Evolutionary conservation across 163 green algal genomes (phyloP), one percentile per base, ranked within the genome.

Genomic region (Smithsoniella earleae): DNA sequence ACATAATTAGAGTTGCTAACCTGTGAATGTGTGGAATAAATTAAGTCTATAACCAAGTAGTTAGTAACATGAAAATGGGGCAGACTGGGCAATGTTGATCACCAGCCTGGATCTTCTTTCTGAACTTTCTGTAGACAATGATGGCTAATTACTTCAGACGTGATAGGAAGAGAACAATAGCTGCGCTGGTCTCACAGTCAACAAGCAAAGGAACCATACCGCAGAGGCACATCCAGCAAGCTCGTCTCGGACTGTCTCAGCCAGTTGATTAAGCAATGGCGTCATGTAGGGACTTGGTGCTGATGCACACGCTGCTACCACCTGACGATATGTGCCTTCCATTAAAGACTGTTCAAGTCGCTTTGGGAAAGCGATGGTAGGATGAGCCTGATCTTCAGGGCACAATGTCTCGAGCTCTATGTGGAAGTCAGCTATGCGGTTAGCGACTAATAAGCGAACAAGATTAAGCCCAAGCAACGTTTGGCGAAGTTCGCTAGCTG

Each of bases 341-440:
- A 98, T 97, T 10, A 98, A 85, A 75, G 83, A 91, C 78, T 95
- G 86, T 83, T 99, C 94, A 66, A 99, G 79, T 78, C 96, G 82
- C 25, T 91, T 79, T 0, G 86, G 84, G 46, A 89, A 74, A 27
- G 80, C 54, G 10, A 93, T 77, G 46, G 83, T 75, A 0, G 66
- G 58, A 22, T 44, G 74, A 8, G 73, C 37, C 52, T 84, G 80
- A 2, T 73, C 75, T 79, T 88, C 80, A 63, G 64, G 73, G 2
- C 36, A 34, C 28, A 63, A 30, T 6, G n/a, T 62, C 79, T 98
- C 94, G 46, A 98, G 82, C 77, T 97, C 90, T 2, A 87, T 94
- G 82, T 98, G 94, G 69, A 99, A 98, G 78, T 98, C 92, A 6
- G 94, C 91, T 63, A 95, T 96, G 54, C 92, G 83, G 77, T 97